phyloP scores from a whole-genome alignment of 2,329 filamentous ascomycete genomes.

The Teratosphaeria nubilosa region DNA sequence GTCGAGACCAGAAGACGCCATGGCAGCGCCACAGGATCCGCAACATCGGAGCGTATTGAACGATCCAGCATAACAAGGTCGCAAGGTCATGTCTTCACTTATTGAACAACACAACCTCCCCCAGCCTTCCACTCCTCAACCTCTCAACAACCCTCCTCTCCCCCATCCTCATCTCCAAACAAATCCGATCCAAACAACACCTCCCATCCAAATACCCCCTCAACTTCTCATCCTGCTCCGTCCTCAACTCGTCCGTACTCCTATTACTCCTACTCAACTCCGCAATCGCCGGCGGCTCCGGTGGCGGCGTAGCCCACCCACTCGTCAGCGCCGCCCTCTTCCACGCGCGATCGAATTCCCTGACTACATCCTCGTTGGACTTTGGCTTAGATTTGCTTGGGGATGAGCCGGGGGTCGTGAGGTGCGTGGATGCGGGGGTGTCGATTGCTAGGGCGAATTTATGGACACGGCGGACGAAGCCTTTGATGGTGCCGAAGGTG shows the following conservation, averaged over 20 bases:
- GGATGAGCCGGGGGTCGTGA: constrained; percentile 4
- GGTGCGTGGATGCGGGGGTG: constrained; percentile 3
- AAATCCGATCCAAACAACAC: constrained; percentile 73
- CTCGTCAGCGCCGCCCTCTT: constrained; percentile 22
- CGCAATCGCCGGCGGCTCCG: constrained; percentile 12
- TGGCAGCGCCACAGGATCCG: not conserved
- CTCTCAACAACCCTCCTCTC: constrained; percentile 61
- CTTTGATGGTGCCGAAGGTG: constrained; percentile 93
- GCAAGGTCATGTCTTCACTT: constrained; percentile 8
- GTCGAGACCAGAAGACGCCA: not conserved
- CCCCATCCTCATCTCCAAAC: constrained; percentile 61
- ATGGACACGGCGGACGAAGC: constrained; percentile 83
- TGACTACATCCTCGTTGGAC: constrained; percentile 11
- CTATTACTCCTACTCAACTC: constrained; percentile 24
- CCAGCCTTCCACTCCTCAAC: constrained; percentile 43
- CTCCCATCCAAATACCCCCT: constrained; percentile 62
- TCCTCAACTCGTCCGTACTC: constrained; percentile 9
- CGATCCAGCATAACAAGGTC: not conserved
- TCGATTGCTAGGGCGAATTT: constrained; percentile 63
- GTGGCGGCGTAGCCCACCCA: constrained; percentile 22
- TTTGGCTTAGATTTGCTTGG: constrained; percentile 9
- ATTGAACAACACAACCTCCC: constrained; percentile 23
- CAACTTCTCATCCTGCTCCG: constrained; percentile 37
- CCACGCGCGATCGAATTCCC: constrained; percentile 24
- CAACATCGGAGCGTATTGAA: not conserved